Base-by-base conservation (phyloP, 2,329 filamentous ascomycete genomes). In the Calycina herbarum region DNA sequence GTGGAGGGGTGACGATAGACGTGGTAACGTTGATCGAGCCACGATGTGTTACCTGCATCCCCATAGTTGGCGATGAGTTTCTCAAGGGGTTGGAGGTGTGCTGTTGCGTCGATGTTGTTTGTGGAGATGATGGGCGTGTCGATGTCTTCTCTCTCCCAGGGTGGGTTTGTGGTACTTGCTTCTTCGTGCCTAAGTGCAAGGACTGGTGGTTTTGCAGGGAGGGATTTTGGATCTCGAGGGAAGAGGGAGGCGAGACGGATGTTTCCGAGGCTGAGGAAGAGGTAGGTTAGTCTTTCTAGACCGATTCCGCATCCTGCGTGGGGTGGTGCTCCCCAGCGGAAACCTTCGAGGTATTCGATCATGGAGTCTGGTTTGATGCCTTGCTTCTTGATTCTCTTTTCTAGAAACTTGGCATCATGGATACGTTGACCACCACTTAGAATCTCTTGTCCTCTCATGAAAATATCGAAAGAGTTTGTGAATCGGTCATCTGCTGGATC, bases 391-490 rank as follows among this genome's bases (percentile, higher is more conserved):
- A 97, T 93, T 74, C 90, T 91, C 72, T 89, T 84, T 57, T 89
- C 85, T n/a, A 97, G 82, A 75, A 91, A 85, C 4, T 83, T 79
- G 0, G 91, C 85, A 68, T 95, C 89, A 76, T 97, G 91, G 69
- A 97, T 96, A 85, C 94, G 93, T 78, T 97, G 94, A 7, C 94
- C 94, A 72, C 94, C 94, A 0, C 92, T 94, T 57, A 94, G 88
- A 65, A 97, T 95, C 77, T 97, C 94, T 75, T 97, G 94, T 0
- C 94, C 94, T 35, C 94, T 90, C 56, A 97, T 85, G 79, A 97
- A 97, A 65, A 97, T 96, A 76, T 97, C 94, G 73, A 97, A 97
- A 0, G 94, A 96, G 76, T 96, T 96, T 61, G 94, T 97, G 76
- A 88, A 87, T 40, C 85, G 82, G 13, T 86, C 82, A 73, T 96